Evolutionary conservation across 2,329 filamentous ascomycete species (phyloP), one percentile per base, ranked within the genome.

Genomic region (Beauveria sp.): DNA sequence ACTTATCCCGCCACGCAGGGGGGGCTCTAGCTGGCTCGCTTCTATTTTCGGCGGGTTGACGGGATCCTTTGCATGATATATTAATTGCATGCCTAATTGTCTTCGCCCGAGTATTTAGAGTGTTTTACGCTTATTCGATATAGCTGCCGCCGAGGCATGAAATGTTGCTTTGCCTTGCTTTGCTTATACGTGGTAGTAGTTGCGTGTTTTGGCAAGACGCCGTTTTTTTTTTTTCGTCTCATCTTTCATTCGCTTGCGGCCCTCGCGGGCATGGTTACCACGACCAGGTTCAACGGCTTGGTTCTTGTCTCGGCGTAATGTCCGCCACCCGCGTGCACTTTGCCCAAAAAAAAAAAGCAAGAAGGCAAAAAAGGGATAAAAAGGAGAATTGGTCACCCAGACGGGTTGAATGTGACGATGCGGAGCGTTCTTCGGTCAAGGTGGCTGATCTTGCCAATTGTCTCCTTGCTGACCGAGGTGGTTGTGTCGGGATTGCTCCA

Each of bases 31-130:
- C 3, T 26, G 12, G 34, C 12, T 28, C 4, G 7, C 20, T 58
- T 41, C 55, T 50, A 44, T 52, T 52, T 59, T 44, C 34, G 37
- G 55, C 16, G 16, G 9, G 9, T n/a, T 41, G 40, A 16, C 22
- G 24, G 43, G 14, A 46, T 46, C 41, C 20, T 56, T 50, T 20
- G 30, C 22, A 41, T 37, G 30, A 40, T 18, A 58, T 58, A 59
- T 59, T 57, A 28, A 59, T 59, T 59, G 56, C 47, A 12, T 43
- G 37, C 22, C 56, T 26, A 51, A 43, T 58, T 7, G 24, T 24
- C 24, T 20, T 44, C 7, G 37, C 22, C 5, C 24, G 7, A 22
- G 5, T 51, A 44, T 14, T 37, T 43, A 12, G 41, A 52, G 40
- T 44, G 22, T 18, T 41, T 51, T 46, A 50, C 47, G 56, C 47